These are phyloP conservation scores for Lepidium aucheri DNA, from an alignment of 345 rosid genomes.

Conservation along the genomic window DNA sequence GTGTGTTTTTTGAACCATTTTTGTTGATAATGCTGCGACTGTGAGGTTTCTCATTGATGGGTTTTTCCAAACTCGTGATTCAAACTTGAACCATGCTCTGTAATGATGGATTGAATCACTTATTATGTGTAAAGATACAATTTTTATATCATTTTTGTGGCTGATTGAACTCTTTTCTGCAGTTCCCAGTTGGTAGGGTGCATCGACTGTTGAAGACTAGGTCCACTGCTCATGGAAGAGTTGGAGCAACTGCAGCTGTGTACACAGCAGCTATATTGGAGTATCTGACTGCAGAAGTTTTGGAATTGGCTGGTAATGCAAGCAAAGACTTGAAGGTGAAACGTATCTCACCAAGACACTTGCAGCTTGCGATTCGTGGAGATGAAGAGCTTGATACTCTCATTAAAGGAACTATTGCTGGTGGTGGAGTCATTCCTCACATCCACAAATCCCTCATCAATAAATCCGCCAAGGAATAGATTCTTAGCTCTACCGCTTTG, in stretches of 20 bases:
- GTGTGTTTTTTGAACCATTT: not conserved
- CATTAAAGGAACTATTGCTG: slow-evolving; percentile 65
- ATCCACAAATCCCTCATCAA: slow-evolving; percentile 74
- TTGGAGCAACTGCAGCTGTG: slow-evolving; percentile 78
- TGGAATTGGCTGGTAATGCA: slow-evolving; percentile 65
- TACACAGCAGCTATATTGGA: slow-evolving; percentile 60
- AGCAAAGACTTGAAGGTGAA: slow-evolving; percentile 72
- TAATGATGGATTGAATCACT: not conserved
- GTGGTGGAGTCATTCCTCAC: slow-evolving; percentile 73
- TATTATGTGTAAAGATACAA: not conserved
- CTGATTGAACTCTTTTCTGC: not conserved
- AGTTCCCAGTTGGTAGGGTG: slow-evolving; percentile 68
- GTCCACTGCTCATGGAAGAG: slow-evolving; percentile 60
- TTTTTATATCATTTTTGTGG: not conserved
- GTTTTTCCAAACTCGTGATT: not conserved
- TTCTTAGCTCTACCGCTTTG: not conserved
- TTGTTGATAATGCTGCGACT: not conserved
- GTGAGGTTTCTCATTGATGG: not conserved
- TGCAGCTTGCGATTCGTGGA: slow-evolving; percentile 67
- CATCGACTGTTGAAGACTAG: slow-evolving; percentile 57
- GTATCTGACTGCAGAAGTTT: slow-evolving; percentile 60
- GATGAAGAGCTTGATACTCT: slow-evolving; percentile 71
- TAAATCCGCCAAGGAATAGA: slow-evolving; percentile 59
- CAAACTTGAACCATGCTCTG: not conserved
- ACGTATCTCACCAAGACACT: slow-evolving; percentile 60